phyloP scores from a whole-genome alignment of 495 filamentous ascomycete species.

The Aspergillus hancockii region DNA sequence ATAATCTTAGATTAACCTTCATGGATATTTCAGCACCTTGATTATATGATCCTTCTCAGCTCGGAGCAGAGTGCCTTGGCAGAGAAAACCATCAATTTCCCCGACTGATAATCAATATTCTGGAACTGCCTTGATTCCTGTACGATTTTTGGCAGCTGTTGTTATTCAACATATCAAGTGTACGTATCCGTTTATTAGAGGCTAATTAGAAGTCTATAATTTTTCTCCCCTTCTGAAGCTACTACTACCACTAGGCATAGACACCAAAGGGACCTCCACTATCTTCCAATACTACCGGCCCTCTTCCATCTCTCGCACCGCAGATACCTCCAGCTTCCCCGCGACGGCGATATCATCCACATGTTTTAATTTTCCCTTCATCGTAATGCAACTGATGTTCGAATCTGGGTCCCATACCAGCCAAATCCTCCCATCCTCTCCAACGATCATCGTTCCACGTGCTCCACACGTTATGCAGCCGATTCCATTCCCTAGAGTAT shows the following conservation, averaged over 20 bases:
- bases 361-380: slow-evolving; percentile 4
- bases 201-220: too few species aligned
- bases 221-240: too few species aligned
- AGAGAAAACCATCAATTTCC: neutral
- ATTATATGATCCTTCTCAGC: neutral
- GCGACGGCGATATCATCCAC: neutral
- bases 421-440: neutral
- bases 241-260: too few species aligned
- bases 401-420: neutral
- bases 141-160: too few species aligned
- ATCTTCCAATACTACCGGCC: too few species aligned
- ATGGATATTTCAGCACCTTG: neutral
- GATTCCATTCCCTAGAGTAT: neutral
- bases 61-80: neutral
- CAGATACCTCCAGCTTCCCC: too few species aligned
- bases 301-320: too few species aligned
- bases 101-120: too few species aligned
- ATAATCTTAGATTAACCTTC: neutral
- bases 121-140: too few species aligned
- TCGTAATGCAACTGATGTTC: slow-evolving; percentile 1
- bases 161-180: too few species aligned
- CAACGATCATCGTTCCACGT: neutral
- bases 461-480: slow-evolving; percentile 7
- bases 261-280: too few species aligned
- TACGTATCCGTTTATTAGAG: too few species aligned